These are phyloP conservation scores for Bullera alba DNA, from an alignment of 768 basidiomycete genomes.

Conservation along the genomic window DNA sequence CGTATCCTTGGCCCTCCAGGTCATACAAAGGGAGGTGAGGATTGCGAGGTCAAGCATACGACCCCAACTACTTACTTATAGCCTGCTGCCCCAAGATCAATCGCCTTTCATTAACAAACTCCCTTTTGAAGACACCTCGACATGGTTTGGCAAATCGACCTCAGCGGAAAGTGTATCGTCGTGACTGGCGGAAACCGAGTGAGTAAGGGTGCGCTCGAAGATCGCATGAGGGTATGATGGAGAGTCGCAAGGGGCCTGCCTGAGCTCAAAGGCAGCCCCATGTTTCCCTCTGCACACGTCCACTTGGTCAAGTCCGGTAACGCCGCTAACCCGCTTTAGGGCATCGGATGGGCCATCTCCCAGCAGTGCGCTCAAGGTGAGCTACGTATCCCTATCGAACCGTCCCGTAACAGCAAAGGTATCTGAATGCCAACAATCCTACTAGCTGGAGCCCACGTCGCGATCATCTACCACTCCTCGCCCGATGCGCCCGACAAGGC, in stretches of 20 bases:
- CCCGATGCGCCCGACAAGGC: slow-evolving; percentile 33
- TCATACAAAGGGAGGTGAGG: too few species aligned
- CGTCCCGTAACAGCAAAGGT: too few species aligned
- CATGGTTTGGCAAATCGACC: slow-evolving; percentile 36
- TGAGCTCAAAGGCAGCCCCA: too few species aligned
- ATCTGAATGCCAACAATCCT: background rate
- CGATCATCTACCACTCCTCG: slow-evolving; percentile 34
- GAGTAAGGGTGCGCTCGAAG: background rate
- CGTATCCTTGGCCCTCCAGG: too few species aligned
- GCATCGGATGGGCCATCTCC: slow-evolving; percentile 28
- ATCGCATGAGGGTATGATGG: too few species aligned
- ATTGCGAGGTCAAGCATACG: too few species aligned
- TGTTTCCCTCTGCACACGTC: background rate
- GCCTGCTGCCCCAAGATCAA: too few species aligned
- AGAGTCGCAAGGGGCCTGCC: too few species aligned
- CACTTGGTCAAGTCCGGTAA: background rate
- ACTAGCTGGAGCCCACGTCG: slow-evolving; percentile 32
- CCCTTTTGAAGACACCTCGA: too few species aligned
- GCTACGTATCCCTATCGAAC: background rate
- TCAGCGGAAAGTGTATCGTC: slow-evolving; percentile 32
- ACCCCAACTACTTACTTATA: too few species aligned
- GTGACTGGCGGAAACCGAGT: slow-evolving; percentile 35
- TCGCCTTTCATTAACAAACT: too few species aligned
- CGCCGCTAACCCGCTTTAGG: slow-evolving; percentile 9
- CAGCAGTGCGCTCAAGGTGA: slow-evolving; percentile 28